phyloP scores from a whole-genome alignment of 306 rosid species.

The barrel medic (Medicago truncatula) region MtrunA17r5.0-ANR NC_053049.1:3411501-3412000 shows the following conservation, averaged over 20 bases:
- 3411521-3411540: neutral
- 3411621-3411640: neutral
- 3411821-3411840: constrained; percentile 38
- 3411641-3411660: neutral
- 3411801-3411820: constrained; percentile 91
- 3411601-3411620: neutral
- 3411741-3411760: constrained; percentile 87
- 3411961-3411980: constrained; percentile 81
- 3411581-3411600: neutral
- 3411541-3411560: neutral
- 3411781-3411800: constrained; percentile 92
- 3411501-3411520: neutral
- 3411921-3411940: constrained; percentile 76
- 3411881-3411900: neutral
- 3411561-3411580: neutral
- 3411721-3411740: constrained; percentile 74
- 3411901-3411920: too few relatives aligned
- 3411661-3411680: neutral
- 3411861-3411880: neutral
- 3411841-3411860: neutral
- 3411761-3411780: constrained; percentile 83
- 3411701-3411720: neutral
- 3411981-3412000: constrained; percentile 90
- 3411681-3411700: neutral
- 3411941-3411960: constrained; percentile 91